phyloP scores from a whole-genome alignment of 768 basidiomycete genomes.

The Boletus fagicola region DNA sequence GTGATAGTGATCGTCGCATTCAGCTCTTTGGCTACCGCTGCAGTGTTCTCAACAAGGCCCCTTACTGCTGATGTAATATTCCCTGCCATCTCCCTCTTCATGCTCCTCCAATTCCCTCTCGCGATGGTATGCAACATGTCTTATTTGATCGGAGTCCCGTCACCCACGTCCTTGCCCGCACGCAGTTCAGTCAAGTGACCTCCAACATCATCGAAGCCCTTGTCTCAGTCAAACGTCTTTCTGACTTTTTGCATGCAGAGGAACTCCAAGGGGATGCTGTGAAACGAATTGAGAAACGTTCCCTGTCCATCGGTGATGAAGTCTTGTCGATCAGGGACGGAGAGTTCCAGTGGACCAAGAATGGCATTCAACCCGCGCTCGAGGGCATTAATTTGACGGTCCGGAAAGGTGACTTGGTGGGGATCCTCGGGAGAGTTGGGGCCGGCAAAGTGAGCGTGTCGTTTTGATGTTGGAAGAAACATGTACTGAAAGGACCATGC shows the following conservation, averaged over 20 bases:
- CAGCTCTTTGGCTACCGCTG: conserved; percentile 76
- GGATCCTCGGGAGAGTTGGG: conserved; percentile 86
- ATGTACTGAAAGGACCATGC: background rate
- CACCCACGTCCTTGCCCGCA: background rate
- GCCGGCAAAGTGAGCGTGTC: conserved; percentile 68
- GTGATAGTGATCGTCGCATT: conserved; percentile 67
- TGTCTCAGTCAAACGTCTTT: conserved; percentile 79
- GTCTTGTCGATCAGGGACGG: conserved; percentile 70
- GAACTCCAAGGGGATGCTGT: conserved; percentile 82
- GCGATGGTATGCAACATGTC: conserved; percentile 56
- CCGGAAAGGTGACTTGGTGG: conserved; percentile 81
- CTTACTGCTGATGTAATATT: conserved; percentile 91
- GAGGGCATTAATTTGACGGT: conserved; percentile 75
- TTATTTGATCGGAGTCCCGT: background rate
- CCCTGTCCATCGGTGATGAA: conserved; percentile 58
- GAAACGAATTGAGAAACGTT: conserved; percentile 43
- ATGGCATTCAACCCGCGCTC: conserved; percentile 55
- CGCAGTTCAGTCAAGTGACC: conserved; percentile 66
- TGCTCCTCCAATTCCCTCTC: conserved; percentile 83
- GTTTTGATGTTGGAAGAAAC: background rate
- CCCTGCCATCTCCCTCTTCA: conserved; percentile 90
- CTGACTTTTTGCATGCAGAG: conserved; percentile 68
- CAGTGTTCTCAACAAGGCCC: conserved; percentile 57
- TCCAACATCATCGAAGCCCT: conserved; percentile 83
- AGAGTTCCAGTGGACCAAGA: conserved; percentile 79